Conservation (phyloP, 2,329 filamentous ascomycete species). For the Alternaria hordeiaustralica region DNA sequence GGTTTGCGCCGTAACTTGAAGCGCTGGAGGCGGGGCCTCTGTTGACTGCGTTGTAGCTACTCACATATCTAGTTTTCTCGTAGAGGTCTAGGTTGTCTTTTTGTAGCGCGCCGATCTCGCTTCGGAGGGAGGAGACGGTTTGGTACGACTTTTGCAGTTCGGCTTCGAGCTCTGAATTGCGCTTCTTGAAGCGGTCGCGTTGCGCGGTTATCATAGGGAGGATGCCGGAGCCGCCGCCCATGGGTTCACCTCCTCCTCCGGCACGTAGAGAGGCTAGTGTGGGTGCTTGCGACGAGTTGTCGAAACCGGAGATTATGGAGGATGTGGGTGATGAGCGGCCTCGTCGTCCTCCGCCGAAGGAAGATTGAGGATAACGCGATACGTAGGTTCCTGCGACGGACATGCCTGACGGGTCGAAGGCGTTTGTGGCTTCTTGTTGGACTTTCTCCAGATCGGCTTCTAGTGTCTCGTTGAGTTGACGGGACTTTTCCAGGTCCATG, state of each 20-base stretch:
- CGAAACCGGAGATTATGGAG: conserved; percentile 97
- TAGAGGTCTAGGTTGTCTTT: conserved; percentile 96
- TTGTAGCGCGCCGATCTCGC: conserved; percentile 89
- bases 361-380: conserved; percentile 75
- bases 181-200: conserved; percentile 96
- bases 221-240: conserved; percentile 82
- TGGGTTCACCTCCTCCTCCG: conserved; percentile 64
- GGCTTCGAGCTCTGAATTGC: conserved; percentile 86
- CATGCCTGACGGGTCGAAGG: conserved; percentile 82
- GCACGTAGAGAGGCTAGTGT: conserved; percentile 66
- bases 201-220: conserved; percentile 98
- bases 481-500: conserved; percentile 83
- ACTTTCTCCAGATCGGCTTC: conserved; percentile 90
- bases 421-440: conserved; percentile 82
- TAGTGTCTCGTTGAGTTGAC: conserved; percentile 83
- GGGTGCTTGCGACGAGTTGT: conserved; percentile 50
- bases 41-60: conserved; percentile 85
- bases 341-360: conserved; percentile 59
- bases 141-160: conserved; percentile 86
- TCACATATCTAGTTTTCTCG: conserved; percentile 96
- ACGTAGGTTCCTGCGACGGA: conserved; percentile 92
- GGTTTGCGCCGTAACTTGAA: conserved; percentile 67
- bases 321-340: conserved; percentile 88
- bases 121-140: conserved; percentile 82
- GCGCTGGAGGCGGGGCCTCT: conserved; percentile 66